Percentiles rank a stretch among this genome's conserved stretches.
These are phyloP conservation scores for Nothophoma quercina DNA, from an alignment of 2,329 filamentous ascomycete species.

Conservation along the genomic window DNA sequence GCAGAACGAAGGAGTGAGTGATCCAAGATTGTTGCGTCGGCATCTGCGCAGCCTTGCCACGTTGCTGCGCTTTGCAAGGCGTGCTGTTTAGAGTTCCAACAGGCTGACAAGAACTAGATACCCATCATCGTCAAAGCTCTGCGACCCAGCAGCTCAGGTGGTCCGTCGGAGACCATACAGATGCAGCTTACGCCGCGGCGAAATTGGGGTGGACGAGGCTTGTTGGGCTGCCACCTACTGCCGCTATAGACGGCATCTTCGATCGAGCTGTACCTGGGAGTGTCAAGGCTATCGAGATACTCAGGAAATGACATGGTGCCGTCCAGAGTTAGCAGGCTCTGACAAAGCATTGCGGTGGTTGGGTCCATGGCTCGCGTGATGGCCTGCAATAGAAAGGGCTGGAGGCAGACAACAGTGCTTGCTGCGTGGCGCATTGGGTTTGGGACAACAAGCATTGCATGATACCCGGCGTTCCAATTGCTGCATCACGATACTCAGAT, in stretches of 20 bases:
- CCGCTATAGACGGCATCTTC: slow-evolving; percentile 65
- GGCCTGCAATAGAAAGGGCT: slow-evolving; percentile 1
- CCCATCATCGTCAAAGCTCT: slow-evolving; percentile 71
- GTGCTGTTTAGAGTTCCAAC: neutral
- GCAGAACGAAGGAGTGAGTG: slow-evolving; percentile 84
- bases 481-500: slow-evolving; percentile 6
- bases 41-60: slow-evolving; percentile 17
- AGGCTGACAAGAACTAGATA: slow-evolving; percentile 60
- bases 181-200: slow-evolving; percentile 77
- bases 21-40: slow-evolving; percentile 11
- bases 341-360: slow-evolving; percentile 9
- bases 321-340: neutral
- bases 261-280: neutral
- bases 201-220: slow-evolving; percentile 88
- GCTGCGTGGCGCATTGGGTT: slow-evolving; percentile 48
- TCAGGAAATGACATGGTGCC: slow-evolving; percentile 7
- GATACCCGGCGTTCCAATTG: slow-evolving; percentile 44
- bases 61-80: slow-evolving; percentile 1
- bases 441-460: slow-evolving; percentile 39
- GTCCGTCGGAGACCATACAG: slow-evolving; percentile 62
- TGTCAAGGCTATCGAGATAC: neutral
- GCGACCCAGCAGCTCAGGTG: slow-evolving; percentile 56
- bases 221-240: slow-evolving; percentile 89
- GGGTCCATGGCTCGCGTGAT: slow-evolving; percentile 6
- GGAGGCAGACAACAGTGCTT: slow-evolving; percentile 30